A percentile compares a stretch with the other conserved stretches of the same genome.
Evolutionary conservation across 305 asterid species (phyloP).

Genomic region (Solanum hybrid): DNA sequence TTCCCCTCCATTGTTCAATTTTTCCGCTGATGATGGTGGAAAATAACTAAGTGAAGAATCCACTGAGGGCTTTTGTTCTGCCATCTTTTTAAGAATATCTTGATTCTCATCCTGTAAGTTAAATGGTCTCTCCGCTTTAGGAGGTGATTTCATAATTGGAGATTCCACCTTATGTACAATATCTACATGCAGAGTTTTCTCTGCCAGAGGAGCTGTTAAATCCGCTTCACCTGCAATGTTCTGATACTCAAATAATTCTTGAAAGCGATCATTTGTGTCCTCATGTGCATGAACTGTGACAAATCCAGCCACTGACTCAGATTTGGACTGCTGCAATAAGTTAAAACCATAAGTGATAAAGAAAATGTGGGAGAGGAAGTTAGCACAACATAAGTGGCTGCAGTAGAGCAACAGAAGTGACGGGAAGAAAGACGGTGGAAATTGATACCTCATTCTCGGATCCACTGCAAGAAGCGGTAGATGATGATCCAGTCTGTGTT

Average conservation of each 20-base stretch:
- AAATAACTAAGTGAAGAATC: constrained; percentile 6
- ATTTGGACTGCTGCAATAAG: constrained; percentile 28
- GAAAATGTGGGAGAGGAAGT: background rate
- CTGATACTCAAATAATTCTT: constrained; percentile 32
- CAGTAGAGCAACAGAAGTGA: background rate
- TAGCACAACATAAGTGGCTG: background rate
- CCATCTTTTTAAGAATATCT: background rate
- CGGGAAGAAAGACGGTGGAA: background rate
- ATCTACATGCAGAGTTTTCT: constrained; percentile 40
- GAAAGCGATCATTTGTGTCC: constrained; percentile 27
- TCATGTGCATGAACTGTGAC: constrained; percentile 16
- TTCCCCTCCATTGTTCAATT: constrained; percentile 1
- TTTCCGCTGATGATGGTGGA: constrained; percentile 7
- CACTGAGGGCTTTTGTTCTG: background rate
- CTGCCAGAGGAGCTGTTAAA: constrained; percentile 19
- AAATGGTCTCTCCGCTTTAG: constrained; percentile 1
- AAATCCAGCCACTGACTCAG: constrained; percentile 30
- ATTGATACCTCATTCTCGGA: constrained; percentile 47
- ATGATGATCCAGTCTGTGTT: constrained; percentile 32
- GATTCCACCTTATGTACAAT: constrained; percentile 16
- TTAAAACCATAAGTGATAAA: background rate
- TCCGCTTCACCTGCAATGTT: constrained; percentile 18
- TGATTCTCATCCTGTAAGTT: background rate
- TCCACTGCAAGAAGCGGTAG: constrained; percentile 42
- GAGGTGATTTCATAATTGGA: constrained; percentile 2